Base-by-base conservation (phyloP, 441 rosid genomes). In the Euphorbia celastroides region DNA sequence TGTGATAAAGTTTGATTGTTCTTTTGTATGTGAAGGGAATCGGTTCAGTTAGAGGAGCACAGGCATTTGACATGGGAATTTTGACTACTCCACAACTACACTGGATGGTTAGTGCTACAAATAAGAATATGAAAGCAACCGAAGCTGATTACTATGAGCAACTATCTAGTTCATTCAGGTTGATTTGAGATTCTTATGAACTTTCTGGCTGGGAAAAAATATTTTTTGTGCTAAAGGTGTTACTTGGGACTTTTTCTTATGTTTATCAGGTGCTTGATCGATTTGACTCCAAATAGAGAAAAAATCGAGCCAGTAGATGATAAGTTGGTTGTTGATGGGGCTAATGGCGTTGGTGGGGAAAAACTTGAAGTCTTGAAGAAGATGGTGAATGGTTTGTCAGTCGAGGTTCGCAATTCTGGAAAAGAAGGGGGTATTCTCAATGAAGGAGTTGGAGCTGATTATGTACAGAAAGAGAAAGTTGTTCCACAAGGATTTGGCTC, bases 391-490 rank as follows among this genome's bases (percentile, higher is more conserved):
- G 72, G 83, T 70, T 73, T 86, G 52, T 72, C 23, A 68, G 68
- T 89, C 51, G 96, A 89, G 79, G 84, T 91, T 74, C 86, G 83
- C 67, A 93, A 91, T 64, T 55, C 80, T 28, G 97, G 92, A 42
- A 82, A 82, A 72, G 93, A 82, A 74, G 92, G 75, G 70, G 95
- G 96, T 70, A 74, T 89, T 38, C 87, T 90, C 59, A 90, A 88
- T 72, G 94, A 90, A 77, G 76, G 85, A 56, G 98, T 90, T 68
- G 98, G 98, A 71, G 98, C 99, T 55, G 97, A 93, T 62, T 89
- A 77, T 73, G 96, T 93, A 68, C 99, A 89, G 87, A 93, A 93
- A 72, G 97, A 89, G 79, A 93, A 88, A 81, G 87, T 84, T 77
- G 68, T 68, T 64, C 99, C 96, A 14, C 82, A 65, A 50, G 88